A percentile compares a stretch with the other conserved stretches of the same genome.
phyloP scores from a whole-genome alignment of 805 yeast genomes.

The Metschnikowia noctiluminum region DNA sequence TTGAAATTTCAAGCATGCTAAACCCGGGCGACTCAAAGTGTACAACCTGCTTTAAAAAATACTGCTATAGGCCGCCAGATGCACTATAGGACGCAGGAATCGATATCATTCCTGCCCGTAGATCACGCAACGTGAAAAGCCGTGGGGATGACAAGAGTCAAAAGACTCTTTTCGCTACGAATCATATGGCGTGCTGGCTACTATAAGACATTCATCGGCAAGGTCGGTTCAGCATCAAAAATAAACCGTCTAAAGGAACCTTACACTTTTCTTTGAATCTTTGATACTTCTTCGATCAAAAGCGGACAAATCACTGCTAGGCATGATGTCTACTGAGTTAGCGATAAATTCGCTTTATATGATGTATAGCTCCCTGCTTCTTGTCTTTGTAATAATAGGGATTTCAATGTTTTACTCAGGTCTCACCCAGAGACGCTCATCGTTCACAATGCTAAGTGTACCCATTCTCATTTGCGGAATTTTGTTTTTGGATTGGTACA shows the following conservation, averaged over 20 bases:
- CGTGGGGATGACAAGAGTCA: not conserved
- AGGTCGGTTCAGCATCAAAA: too few relatives aligned
- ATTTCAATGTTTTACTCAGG: slow-evolving; percentile 42
- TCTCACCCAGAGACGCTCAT: slow-evolving; percentile 39
- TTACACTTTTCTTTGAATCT: not conserved
- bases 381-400: slow-evolving; percentile 34
- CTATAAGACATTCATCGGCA: too few relatives aligned
- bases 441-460: slow-evolving; percentile 37
- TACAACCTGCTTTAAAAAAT: slow-evolving; percentile 9
- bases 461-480: slow-evolving; percentile 32
- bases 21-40: slow-evolving; percentile 1
- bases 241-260: too few relatives aligned
- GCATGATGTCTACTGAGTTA: slow-evolving; percentile 4
- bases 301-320: not conserved
- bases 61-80: slow-evolving; percentile 9
- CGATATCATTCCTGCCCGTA: slow-evolving; percentile 1
- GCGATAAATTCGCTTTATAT: slow-evolving; percentile 31
- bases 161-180: too few relatives aligned
- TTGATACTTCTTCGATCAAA: not conserved
- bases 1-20: not conserved
- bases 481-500: slow-evolving; percentile 40
- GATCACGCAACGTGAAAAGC: not conserved
- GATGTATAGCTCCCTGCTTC: slow-evolving; percentile 32
- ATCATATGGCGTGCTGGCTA: too few relatives aligned
- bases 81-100: slow-evolving; percentile 2